Percentiles rank a stretch among this genome's conserved stretches.
Evolutionary conservation across 331 rosid genomes (phyloP).

Genomic region (Prunus yedoensis): DNA sequence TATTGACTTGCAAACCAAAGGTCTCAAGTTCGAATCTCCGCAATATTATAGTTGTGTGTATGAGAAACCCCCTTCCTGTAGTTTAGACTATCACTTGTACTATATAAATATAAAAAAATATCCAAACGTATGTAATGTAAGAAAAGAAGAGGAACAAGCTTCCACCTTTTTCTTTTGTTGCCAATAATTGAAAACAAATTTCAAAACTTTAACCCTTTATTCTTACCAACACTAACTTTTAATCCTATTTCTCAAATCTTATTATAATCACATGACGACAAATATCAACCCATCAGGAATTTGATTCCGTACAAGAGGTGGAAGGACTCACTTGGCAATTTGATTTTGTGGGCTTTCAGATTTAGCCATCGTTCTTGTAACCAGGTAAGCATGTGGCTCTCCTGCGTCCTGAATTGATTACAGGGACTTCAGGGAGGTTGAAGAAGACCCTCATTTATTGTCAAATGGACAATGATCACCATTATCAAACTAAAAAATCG

Average conservation of each 20-base stretch:
- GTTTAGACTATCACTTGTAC: too few species aligned
- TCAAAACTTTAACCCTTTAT: background rate
- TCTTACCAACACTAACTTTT: too few species aligned
- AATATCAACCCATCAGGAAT: too few species aligned
- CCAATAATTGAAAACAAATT: background rate
- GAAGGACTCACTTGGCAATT: background rate
- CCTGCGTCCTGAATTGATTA: background rate
- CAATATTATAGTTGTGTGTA: too few species aligned
- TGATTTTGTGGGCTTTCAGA: background rate
- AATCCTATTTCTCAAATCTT: too few species aligned
- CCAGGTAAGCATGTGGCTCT: background rate
- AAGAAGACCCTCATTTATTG: background rate
- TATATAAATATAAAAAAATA: too few species aligned
- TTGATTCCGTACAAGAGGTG: background rate
- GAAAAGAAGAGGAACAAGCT: too few species aligned
- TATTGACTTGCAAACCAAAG: too few species aligned
- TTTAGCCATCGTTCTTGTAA: background rate
- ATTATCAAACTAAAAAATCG: background rate
- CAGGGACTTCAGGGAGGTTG: background rate
- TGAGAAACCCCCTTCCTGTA: too few species aligned
- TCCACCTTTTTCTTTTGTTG: background rate
- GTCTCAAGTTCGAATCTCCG: too few species aligned
- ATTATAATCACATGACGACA: too few species aligned
- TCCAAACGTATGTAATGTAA: too few species aligned
- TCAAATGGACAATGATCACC: background rate